Percentiles rank a stretch among this genome's conserved stretches.
phyloP scores from a whole-genome alignment of 2,329 filamentous ascomycete species.

The Botrytis tulipae region DNA sequence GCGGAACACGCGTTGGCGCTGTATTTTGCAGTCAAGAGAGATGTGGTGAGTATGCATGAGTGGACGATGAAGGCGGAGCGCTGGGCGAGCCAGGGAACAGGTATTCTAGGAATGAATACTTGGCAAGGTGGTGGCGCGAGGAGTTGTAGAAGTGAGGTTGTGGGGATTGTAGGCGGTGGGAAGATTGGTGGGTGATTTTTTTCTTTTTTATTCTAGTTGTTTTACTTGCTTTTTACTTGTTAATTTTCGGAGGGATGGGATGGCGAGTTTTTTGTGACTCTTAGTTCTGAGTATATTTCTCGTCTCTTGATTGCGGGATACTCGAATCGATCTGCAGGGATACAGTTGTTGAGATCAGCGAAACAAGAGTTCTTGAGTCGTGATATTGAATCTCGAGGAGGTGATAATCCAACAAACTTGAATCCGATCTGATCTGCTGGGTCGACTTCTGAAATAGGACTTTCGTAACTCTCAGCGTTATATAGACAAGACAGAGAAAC shows the following conservation, averaged over 20 bases:
- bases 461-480: fast-evolving
- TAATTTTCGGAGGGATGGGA: background rate
- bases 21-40: slow-evolving; percentile 8
- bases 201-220: no score
- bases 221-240: background rate
- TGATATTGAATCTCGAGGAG: no score
- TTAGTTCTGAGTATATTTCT: no score
- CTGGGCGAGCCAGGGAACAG: background rate
- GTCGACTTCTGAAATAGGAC: background rate
- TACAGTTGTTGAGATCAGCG: no score
- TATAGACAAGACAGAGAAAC: background rate
- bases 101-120: background rate
- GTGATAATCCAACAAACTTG: no score
- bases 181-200: background rate
- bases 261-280: background rate
- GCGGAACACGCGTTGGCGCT: background rate
- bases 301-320: background rate
- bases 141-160: background rate
- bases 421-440: no score
- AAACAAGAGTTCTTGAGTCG: no score
- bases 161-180: background rate
- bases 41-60: slow-evolving; percentile 10
- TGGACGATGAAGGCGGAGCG: background rate
- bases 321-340: background rate
- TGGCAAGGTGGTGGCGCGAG: background rate